A percentile compares a stretch with the other conserved stretches of the same genome.
phyloP scores from a whole-genome alignment of 2,329 filamentous ascomycete species.

The Pseudogymnoascus verrucosus region DNA sequence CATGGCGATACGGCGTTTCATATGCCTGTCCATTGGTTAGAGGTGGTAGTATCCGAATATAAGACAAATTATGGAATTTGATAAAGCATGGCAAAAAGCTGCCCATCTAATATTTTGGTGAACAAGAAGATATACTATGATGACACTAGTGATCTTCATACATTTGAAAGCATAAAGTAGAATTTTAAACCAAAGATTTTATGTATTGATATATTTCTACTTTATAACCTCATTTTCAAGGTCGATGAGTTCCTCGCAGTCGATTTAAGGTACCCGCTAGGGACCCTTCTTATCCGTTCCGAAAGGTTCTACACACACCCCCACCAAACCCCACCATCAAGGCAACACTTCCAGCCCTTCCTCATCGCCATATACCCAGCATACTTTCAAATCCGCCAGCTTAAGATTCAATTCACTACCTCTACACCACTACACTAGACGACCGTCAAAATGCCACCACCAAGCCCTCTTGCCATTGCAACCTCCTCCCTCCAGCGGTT shows the following conservation, averaged over 20 bases:
- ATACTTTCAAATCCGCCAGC: not conserved
- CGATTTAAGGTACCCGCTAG: not conserved
- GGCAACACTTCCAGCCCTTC: not conserved
- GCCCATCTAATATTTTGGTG: not conserved
- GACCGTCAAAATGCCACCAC: constrained; percentile 58
- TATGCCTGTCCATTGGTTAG: not conserved
- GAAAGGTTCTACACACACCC: not conserved
- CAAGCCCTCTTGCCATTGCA: constrained; percentile 68
- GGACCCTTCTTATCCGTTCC: constrained; percentile 2
- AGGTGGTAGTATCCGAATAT: not conserved
- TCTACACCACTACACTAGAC: not conserved
- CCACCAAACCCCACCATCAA: not conserved
- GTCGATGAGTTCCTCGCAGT: not conserved
- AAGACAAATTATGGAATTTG: not conserved
- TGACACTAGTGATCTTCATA: not conserved
- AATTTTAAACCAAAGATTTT: not conserved
- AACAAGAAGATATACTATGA: not conserved
- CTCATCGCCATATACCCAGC: not conserved
- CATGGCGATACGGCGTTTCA: not conserved
- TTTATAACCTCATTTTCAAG: not conserved
- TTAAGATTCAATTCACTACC: not conserved
- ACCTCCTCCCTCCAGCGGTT: constrained; percentile 74
- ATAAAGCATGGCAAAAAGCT: not conserved
- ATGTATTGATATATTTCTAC: not conserved
- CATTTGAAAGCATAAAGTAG: not conserved